A percentile compares a stretch with the other conserved stretches of the same genome.
phyloP scores from a whole-genome alignment of 495 filamentous ascomycete genomes.

The Lasiosphaeris hirsuta region DNA sequence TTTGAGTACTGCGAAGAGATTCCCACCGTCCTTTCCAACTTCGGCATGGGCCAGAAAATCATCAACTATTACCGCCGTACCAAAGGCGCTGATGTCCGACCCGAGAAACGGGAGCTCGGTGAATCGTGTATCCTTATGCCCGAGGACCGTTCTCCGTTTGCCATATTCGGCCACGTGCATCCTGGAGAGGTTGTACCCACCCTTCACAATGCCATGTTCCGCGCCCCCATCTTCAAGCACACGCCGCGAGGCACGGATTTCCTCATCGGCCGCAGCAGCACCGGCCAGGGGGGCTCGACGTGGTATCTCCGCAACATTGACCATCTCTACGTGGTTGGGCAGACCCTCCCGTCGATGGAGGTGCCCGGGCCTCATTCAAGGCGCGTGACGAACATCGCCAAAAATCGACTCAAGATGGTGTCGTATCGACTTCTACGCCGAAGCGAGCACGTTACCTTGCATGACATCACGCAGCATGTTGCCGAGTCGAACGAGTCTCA shows the following conservation, averaged over 20 bases:
- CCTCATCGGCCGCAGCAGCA: constrained; percentile 76
- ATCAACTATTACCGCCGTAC: constrained; percentile 96
- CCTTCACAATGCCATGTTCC: constrained; percentile 91
- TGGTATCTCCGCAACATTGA: constrained; percentile 87
- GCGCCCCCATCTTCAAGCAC: constrained; percentile 90
- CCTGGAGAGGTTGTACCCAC: constrained; percentile 85
- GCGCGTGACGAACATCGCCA: constrained; percentile 89
- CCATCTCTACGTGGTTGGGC: constrained; percentile 83
- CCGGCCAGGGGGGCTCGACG: constrained; percentile 63
- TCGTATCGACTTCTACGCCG: constrained; percentile 80
- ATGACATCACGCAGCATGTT: constrained; percentile 82
- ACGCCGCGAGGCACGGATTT: constrained; percentile 76
- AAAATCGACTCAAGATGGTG: constrained; percentile 94
- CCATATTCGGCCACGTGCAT: constrained; percentile 88
- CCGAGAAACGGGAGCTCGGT: constrained; percentile 59
- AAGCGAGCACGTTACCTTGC: constrained; percentile 64
- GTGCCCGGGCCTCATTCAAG: constrained; percentile 90
- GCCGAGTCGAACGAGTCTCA: constrained; percentile 89
- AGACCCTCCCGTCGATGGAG: constrained; percentile 85
- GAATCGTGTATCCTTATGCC: constrained; percentile 82
- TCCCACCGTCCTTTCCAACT: constrained; percentile 86
- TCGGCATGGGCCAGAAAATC: constrained; percentile 92
- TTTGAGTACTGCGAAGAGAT: constrained; percentile 96
- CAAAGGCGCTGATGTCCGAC: constrained; percentile 63
- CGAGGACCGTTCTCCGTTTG: constrained; percentile 93